These are phyloP conservation scores for Talaromyces sp. DNA, from an alignment of 2,329 filamentous ascomycete species.

Conservation along the genomic window DNA sequence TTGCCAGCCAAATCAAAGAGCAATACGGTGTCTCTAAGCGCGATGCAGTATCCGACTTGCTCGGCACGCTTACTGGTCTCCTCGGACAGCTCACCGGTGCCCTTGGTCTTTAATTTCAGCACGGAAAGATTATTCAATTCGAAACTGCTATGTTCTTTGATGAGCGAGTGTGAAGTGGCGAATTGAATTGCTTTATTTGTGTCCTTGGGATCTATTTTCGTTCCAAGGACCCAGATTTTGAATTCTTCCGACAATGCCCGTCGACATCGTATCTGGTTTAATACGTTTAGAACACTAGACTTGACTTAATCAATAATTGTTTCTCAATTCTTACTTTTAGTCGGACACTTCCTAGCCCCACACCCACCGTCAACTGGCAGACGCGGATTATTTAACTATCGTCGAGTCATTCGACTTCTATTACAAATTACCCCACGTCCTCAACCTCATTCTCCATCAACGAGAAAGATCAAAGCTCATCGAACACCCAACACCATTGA, in stretches of 20 bases:
- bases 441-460: background rate
- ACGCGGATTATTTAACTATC: background rate
- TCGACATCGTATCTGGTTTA: background rate
- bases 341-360: background rate
- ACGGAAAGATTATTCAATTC: background rate
- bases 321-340: background rate
- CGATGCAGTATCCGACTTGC: background rate
- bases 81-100: background rate
- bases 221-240: background rate
- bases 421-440: background rate
- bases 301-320: background rate
- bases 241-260: background rate
- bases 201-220: background rate
- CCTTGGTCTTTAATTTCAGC: background rate
- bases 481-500: background rate
- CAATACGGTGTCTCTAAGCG: background rate
- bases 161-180: background rate
- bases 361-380: background rate
- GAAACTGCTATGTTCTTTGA: background rate
- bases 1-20: background rate
- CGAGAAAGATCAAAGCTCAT: background rate
- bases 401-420: background rate
- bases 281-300: background rate
- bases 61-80: background rate
- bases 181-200: background rate